phyloP scores from a whole-genome alignment of 306 rosid species.

The Cicer arietinum region DNA sequence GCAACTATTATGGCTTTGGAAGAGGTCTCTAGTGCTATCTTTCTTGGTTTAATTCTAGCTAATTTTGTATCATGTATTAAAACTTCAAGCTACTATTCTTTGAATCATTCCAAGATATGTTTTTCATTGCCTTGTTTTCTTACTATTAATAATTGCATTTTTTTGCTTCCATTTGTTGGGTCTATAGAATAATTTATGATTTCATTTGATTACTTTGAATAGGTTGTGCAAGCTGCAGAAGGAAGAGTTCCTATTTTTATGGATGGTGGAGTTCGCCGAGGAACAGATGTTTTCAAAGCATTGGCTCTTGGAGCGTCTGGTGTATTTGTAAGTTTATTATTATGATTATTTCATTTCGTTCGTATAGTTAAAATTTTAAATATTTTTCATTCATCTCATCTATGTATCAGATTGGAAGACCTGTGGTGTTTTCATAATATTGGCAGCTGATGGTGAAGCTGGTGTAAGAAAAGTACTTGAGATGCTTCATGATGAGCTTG shows the following conservation, averaged over 20 bases:
- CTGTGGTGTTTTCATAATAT: slow-evolving; percentile 69
- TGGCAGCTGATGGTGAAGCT: slow-evolving; percentile 93
- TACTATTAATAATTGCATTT: slow-evolving; percentile 1
- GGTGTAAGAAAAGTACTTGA: slow-evolving; percentile 84
- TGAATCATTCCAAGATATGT: background rate
- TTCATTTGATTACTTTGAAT: background rate
- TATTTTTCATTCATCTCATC: no score
- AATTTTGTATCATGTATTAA: slow-evolving; percentile 35
- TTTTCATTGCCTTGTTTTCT: background rate
- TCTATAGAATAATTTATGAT: background rate
- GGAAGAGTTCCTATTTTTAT: slow-evolving; percentile 88
- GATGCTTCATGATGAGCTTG: slow-evolving; percentile 84
- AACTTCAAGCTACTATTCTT: background rate
- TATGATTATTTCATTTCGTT: no score
- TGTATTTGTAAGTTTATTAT: slow-evolving; percentile 59
- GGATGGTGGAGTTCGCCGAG: slow-evolving; percentile 90
- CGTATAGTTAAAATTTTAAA: no score
- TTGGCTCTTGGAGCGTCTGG: slow-evolving; percentile 26
- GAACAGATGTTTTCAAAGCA: slow-evolving; percentile 96
- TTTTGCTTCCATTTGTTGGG: no score
- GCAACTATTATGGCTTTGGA: slow-evolving; percentile 79
- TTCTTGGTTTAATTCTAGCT: background rate
- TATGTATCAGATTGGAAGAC: slow-evolving; percentile 78
- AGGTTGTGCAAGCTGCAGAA: slow-evolving; percentile 85
- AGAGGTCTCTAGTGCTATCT: slow-evolving; percentile 3